These are phyloP conservation scores for Phlebopus sp. DNA, from an alignment of 1,284 basidiomycete species.

Conservation along the genomic window DNA sequence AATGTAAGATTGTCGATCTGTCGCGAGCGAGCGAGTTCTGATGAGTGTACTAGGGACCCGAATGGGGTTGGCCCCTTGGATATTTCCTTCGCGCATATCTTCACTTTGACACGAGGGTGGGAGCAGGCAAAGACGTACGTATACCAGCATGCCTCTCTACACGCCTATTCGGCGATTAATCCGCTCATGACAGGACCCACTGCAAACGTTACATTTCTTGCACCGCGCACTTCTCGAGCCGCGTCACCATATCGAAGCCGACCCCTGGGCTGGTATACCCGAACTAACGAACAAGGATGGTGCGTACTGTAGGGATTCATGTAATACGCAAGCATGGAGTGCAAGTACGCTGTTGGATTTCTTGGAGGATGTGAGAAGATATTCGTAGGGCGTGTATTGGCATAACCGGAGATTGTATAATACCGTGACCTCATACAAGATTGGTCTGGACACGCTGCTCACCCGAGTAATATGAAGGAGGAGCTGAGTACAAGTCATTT, in stretches of 20 bases:
- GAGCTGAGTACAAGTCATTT: too few relatives aligned
- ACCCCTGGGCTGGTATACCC: conserved; percentile 89
- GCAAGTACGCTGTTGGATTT: conserved; percentile 87
- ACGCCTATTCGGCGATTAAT: background rate
- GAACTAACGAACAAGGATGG: conserved; percentile 89
- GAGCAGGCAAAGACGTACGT: conserved; percentile 65
- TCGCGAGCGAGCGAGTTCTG: conserved; percentile 6
- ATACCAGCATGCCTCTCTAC: background rate
- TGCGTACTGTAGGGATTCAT: conserved; percentile 80
- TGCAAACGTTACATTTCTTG: conserved; percentile 75
- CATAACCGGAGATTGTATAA: background rate
- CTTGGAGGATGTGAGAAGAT: conserved; percentile 64
- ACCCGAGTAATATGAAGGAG: too few relatives aligned
- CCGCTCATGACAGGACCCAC: conserved; percentile 49
- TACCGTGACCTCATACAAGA: background rate
- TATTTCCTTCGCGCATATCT: conserved; percentile 95
- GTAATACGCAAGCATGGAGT: conserved; percentile 91
- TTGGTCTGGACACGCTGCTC: too few relatives aligned
- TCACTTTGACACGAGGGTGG: conserved; percentile 70
- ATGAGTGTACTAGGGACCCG: conserved; percentile 57
- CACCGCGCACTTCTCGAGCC: conserved; percentile 69
- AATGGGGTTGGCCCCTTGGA: conserved; percentile 94
- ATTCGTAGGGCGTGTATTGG: conserved; percentile 8
- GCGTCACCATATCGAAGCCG: conserved; percentile 70
- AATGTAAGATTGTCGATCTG: conserved; percentile 47